Conservation (phyloP, 768 basidiomycete genomes). For the Mycena floridula region DNA sequence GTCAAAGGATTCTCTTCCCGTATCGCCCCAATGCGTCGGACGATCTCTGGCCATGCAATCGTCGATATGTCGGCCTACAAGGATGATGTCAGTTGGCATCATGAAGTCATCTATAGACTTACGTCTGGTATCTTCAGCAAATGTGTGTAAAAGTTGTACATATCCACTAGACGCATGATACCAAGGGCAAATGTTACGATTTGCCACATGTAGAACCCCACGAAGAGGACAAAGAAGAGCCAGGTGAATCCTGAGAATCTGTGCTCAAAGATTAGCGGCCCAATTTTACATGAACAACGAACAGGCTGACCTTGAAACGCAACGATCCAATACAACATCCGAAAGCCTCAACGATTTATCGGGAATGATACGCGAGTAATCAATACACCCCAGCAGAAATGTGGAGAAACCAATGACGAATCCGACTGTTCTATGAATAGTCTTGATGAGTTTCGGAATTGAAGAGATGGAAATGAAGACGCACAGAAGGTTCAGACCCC, state of each 20-base stretch:
- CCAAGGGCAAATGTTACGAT: slow-evolving; percentile 73
- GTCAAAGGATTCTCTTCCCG: slow-evolving; percentile 92
- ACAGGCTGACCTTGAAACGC: slow-evolving; percentile 69
- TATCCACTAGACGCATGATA: slow-evolving; percentile 76
- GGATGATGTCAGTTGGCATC: slow-evolving; percentile 6
- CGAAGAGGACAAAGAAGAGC: slow-evolving; percentile 79
- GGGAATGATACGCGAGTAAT: slow-evolving; percentile 75
- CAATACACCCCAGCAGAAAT: slow-evolving; percentile 91
- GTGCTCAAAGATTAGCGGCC: slow-evolving; percentile 4
- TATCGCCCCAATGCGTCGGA: slow-evolving; percentile 83
- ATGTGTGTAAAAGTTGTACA: slow-evolving; percentile 95
- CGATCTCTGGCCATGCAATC: slow-evolving; percentile 94
- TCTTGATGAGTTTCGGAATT: background rate
- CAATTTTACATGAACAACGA: background rate
- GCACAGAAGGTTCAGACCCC: slow-evolving; percentile 92
- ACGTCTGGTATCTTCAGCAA: slow-evolving; percentile 94
- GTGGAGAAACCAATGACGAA: slow-evolving; percentile 99
- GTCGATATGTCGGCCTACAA: slow-evolving; percentile 92
- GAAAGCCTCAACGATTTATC: slow-evolving; percentile 64
- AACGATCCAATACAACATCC: slow-evolving; percentile 77
- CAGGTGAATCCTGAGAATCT: slow-evolving; percentile 84
- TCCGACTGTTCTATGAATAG: slow-evolving; percentile 73
- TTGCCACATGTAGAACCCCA: slow-evolving; percentile 87
- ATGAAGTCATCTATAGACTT: slow-evolving; percentile 13
- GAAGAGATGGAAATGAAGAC: slow-evolving; percentile 28